These are phyloP conservation scores for Aspergillus sp. DNA, from an alignment of 2,329 filamentous ascomycete genomes.

Conservation along the genomic window DNA sequence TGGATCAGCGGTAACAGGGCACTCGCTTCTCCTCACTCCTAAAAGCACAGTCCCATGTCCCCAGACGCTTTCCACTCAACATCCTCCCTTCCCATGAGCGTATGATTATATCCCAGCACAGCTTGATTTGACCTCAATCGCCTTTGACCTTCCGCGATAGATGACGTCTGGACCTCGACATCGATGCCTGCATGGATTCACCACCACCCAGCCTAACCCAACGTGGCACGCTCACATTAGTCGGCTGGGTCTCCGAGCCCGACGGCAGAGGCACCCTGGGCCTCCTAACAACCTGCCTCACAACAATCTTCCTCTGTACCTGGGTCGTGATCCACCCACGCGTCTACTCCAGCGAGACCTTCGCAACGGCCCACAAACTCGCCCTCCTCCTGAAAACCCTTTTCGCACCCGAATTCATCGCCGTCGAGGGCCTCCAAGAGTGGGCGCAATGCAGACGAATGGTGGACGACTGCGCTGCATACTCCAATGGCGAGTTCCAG, in stretches of 20 bases:
- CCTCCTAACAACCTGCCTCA: constrained; percentile 6
- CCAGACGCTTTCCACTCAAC: too few species aligned
- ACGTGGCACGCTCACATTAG: not conserved
- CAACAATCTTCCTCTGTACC: constrained; percentile 12
- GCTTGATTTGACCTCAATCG: too few species aligned
- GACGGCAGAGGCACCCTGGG: constrained; percentile 7
- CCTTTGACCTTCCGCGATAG: too few species aligned
- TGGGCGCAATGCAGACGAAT: constrained; percentile 12
- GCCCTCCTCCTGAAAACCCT: constrained; percentile 11
- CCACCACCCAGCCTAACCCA: too few species aligned
- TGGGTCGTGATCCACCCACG: constrained; percentile 15
- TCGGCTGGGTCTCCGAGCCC: constrained; percentile 6
- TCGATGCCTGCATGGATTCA: too few species aligned
- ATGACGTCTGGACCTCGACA: too few species aligned
- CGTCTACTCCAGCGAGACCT: constrained; percentile 1
- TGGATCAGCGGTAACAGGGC: too few species aligned
- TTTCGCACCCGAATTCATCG: constrained; percentile 13
- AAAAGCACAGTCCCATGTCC: too few species aligned
- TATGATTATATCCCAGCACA: too few species aligned
- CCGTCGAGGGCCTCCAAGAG: constrained; percentile 13
- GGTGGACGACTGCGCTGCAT: constrained; percentile 3
- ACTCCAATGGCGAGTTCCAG: not conserved
- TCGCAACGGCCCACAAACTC: constrained; percentile 8
- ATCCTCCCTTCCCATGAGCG: too few species aligned
- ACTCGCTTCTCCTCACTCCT: too few species aligned